Conservation (phyloP, 1,284 basidiomycete genomes). For the Marasmius sp. region DNA sequence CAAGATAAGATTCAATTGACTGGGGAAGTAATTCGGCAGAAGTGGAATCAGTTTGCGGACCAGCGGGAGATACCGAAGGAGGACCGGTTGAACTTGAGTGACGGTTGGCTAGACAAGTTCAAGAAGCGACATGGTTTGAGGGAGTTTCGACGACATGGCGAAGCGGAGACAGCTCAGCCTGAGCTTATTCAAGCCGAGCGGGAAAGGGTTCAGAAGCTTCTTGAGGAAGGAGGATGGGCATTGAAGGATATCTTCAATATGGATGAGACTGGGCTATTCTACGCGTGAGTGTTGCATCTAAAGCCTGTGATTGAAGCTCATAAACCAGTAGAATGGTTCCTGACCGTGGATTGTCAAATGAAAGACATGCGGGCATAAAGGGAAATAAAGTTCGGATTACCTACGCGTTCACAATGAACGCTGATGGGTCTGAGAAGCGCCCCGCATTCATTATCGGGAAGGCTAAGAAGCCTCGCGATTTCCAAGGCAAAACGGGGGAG, state of each 20-base stretch:
- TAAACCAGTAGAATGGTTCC: constrained; percentile 14
- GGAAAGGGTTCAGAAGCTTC: constrained; percentile 18
- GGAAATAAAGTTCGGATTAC: constrained; percentile 24
- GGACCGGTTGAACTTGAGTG: constrained; percentile 25
- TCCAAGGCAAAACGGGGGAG: constrained; percentile 18
- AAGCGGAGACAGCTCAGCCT: constrained; percentile 26
- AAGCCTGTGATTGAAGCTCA: not conserved
- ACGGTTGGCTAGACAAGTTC: constrained; percentile 29
- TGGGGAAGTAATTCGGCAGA: constrained; percentile 27
- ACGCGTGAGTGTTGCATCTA: constrained; percentile 20
- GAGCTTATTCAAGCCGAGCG: constrained; percentile 21
- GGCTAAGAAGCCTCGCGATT: constrained; percentile 21
- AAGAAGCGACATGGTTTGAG: constrained; percentile 25
- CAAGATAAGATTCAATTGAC: constrained; percentile 23
- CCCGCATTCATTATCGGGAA: constrained; percentile 28
- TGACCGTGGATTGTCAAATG: constrained; percentile 20
- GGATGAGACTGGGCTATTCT: constrained; percentile 36
- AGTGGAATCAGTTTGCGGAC: constrained; percentile 26
- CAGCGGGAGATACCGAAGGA: constrained; percentile 22
- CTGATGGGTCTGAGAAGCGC: constrained; percentile 23
- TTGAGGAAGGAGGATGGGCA: constrained; percentile 21
- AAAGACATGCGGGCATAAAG: constrained; percentile 22
- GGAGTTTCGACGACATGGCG: constrained; percentile 28
- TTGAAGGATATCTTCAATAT: constrained; percentile 33
- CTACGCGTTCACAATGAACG: constrained; percentile 26